Conservation (phyloP, 345 rosid genomes). For the Eucalyptus sp. region DNA sequence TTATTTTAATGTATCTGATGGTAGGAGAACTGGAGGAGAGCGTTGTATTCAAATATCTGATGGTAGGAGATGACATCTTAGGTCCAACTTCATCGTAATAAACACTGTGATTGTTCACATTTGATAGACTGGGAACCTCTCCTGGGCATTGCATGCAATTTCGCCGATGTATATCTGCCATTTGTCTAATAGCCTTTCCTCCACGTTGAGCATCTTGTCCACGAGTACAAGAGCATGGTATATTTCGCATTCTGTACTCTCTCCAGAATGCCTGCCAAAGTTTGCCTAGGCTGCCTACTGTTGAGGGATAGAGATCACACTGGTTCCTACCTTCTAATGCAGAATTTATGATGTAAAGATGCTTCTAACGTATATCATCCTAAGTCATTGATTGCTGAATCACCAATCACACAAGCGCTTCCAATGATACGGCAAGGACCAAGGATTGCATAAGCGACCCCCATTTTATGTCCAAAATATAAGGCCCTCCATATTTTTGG, state of each 20-base stretch:
- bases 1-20: not conserved
- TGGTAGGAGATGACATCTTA: not conserved
- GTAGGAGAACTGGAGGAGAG: not conserved
- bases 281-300: not conserved
- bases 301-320: not conserved
- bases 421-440: not conserved
- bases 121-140: not conserved
- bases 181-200: not conserved
- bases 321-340: not conserved
- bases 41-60: not conserved
- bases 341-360: not conserved
- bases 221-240: not conserved
- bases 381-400: not conserved
- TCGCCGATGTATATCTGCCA: not conserved
- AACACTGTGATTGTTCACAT: not conserved
- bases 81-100: not conserved
- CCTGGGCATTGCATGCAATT: not conserved
- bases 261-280: not conserved
- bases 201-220: not conserved
- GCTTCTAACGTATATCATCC: not conserved
- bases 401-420: not conserved
- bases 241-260: not conserved
- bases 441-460: not conserved
- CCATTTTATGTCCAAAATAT: not conserved
- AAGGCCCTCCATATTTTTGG: not conserved